Percentiles rank a stretch among this genome's conserved stretches.
These are phyloP conservation scores for Pythium rishiriense DNA, from an alignment of 352 stramenopile genomes.

Conservation along the genomic window DNA sequence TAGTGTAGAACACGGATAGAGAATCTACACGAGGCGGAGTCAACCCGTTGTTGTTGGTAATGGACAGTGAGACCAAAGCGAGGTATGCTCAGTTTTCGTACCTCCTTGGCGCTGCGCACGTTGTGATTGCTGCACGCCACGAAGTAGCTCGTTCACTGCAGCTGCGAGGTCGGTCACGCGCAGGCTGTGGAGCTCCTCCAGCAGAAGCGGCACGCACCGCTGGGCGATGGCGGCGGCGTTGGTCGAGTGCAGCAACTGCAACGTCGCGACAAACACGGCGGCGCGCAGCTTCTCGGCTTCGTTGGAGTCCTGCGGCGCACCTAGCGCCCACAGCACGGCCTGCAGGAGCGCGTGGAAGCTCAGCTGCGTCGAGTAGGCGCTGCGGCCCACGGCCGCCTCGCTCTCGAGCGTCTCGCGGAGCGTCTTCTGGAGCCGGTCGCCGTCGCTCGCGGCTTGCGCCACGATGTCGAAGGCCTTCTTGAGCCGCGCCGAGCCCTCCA, in stretches of 20 bases:
- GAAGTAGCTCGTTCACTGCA: constrained; percentile 37
- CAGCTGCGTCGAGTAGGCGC: constrained; percentile 31
- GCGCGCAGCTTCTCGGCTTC: constrained; percentile 32
- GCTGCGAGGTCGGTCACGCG: constrained; percentile 28
- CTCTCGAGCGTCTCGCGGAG: constrained; percentile 26
- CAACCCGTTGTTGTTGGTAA: too few species aligned
- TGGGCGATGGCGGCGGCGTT: constrained; percentile 29
- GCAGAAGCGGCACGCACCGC: constrained; percentile 24
- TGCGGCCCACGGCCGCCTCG: constrained; percentile 30
- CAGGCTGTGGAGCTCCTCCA: constrained; percentile 44
- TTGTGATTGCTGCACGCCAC: constrained; percentile 30
- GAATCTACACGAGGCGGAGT: constrained; percentile 27
- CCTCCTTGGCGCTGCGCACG: constrained; percentile 32
- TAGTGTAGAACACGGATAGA: constrained; percentile 38
- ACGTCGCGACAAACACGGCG: constrained; percentile 24
- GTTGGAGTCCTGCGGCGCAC: constrained; percentile 6
- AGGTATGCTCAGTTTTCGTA: too few species aligned
- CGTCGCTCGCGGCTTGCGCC: constrained; percentile 17
- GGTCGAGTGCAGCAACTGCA: constrained; percentile 35
- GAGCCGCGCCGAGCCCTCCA: neutral
- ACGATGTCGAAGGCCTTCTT: constrained; percentile 24
- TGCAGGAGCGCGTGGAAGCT: constrained; percentile 36
- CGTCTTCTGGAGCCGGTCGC: constrained; percentile 30
- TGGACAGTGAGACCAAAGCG: too few species aligned
- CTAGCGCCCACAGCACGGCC: constrained; percentile 42